These are phyloP conservation scores for Fibroporia radiculosa DNA, from an alignment of 768 basidiomycete species.

Conservation along the genomic window DNA sequence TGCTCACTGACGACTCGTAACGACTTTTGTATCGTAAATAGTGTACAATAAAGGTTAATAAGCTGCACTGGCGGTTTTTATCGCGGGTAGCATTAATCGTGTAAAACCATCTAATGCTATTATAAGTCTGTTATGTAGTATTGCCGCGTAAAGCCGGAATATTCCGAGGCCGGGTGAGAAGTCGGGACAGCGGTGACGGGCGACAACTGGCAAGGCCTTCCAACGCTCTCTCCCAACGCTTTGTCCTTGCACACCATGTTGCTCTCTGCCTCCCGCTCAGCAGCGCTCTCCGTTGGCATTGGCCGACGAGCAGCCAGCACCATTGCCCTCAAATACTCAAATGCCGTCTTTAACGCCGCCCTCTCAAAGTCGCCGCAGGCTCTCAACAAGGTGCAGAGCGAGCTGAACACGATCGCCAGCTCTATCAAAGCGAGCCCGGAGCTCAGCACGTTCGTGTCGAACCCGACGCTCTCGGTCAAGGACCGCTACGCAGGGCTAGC, in stretches of 20 bases:
- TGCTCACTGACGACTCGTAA: no score
- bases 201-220: no score
- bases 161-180: background rate
- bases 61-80: no score
- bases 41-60: no score
- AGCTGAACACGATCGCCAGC: constrained; percentile 64
- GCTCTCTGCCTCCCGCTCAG: constrained; percentile 43
- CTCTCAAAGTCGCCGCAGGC: constrained; percentile 76
- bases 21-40: no score
- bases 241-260: constrained; percentile 39
- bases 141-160: background rate
- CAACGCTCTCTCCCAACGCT: constrained; percentile 1
- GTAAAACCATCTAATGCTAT: no score
- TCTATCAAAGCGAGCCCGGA: constrained; percentile 61
- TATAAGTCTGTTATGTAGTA: no score
- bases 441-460: constrained; percentile 65
- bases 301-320: constrained; percentile 69
- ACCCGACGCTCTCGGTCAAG: constrained; percentile 83
- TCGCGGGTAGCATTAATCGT: no score
- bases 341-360: constrained; percentile 74
- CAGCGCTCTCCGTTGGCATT: constrained; percentile 36
- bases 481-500: constrained; percentile 69
- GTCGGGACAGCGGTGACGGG: background rate
- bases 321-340: constrained; percentile 80
- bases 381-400: constrained; percentile 80